These are phyloP conservation scores for Rhodotorula sp. DNA, from an alignment of 1,284 basidiomycete species.

Conservation along the genomic window DNA sequence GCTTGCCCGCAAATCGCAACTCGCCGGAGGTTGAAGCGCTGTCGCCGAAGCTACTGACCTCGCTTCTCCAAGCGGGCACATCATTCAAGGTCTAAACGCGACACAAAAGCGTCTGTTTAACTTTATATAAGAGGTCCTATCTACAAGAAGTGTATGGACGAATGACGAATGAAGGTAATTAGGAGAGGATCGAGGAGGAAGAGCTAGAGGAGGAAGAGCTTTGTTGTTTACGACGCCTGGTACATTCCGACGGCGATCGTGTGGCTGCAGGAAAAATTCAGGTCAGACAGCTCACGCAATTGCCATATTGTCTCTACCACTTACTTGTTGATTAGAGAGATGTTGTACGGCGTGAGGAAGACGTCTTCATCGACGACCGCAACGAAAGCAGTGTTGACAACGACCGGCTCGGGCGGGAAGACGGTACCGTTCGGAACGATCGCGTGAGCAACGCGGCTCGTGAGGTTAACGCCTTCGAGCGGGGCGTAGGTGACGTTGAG, in stretches of 20 bases:
- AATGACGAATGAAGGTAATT: no score
- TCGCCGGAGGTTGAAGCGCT: no score
- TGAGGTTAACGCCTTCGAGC: slow-evolving; percentile 7
- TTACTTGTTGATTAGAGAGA: not conserved
- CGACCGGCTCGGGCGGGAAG: slow-evolving; percentile 19
- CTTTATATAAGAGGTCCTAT: no score
- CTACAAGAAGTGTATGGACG: no score
- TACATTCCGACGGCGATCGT: slow-evolving; percentile 47
- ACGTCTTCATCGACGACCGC: slow-evolving; percentile 57
- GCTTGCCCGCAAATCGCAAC: no score
- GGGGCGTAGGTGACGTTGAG: slow-evolving; percentile 59
- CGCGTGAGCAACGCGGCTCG: slow-evolving; percentile 9
- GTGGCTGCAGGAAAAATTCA: slow-evolving; percentile 30
- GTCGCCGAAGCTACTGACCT: no score
- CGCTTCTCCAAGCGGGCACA: no score
- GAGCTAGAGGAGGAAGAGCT: no score
- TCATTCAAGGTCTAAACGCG: no score
- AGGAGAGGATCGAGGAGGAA: no score
- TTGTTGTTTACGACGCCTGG: not conserved
- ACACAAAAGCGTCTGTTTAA: no score
- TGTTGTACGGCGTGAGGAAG: slow-evolving; percentile 58
- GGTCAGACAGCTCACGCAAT: no score
- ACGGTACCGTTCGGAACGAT: slow-evolving; percentile 51
- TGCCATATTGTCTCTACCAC: not conserved
- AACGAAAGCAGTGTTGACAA: slow-evolving; percentile 60